Evolutionary conservation across 495 filamentous ascomycete species (phyloP).

Genomic region (Astrothelium subdiscretum): DNA sequence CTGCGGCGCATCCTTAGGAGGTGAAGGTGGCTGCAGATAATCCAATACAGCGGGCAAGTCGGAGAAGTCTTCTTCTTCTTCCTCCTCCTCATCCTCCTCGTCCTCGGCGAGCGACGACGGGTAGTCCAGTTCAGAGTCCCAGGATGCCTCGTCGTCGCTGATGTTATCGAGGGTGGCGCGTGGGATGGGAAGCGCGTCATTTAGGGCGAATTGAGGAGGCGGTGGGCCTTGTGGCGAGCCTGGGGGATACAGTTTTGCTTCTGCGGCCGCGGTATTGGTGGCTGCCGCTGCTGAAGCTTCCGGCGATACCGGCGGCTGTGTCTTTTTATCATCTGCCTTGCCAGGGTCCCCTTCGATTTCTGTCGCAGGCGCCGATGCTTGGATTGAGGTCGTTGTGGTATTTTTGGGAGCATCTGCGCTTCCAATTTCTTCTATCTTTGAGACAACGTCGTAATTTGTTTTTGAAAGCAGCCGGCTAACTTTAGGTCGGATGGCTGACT

Average conservation of each 20-base stretch:
- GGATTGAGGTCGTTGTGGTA: not conserved
- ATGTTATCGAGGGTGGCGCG: not conserved
- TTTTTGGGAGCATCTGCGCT: too few relatives aligned
- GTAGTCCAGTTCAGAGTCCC: conserved; percentile 28
- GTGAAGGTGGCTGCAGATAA: not conserved
- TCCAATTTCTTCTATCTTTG: not conserved
- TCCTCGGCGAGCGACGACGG: not conserved
- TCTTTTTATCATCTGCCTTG: not conserved
- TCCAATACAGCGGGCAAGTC: not conserved
- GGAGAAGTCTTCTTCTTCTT: conserved; percentile 9
- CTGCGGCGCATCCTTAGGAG: not conserved
- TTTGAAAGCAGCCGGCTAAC: not conserved
- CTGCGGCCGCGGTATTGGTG: not conserved
- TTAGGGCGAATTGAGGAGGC: not conserved
- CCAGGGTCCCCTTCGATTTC: not conserved
- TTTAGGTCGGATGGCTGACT: not conserved
- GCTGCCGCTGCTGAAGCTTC: not conserved
- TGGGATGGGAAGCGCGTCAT: not conserved
- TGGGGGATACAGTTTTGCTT: not conserved
- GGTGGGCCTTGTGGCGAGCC: not conserved
- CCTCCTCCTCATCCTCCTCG: conserved; percentile 6
- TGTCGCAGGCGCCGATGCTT: not conserved
- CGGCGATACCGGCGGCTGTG: not conserved
- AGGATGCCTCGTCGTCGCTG: conserved; percentile 22
- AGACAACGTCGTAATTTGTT: not conserved